Evolutionary conservation across 2,329 filamentous ascomycete genomes (phyloP).

Genomic region (Lachnum nothofagi): DNA sequence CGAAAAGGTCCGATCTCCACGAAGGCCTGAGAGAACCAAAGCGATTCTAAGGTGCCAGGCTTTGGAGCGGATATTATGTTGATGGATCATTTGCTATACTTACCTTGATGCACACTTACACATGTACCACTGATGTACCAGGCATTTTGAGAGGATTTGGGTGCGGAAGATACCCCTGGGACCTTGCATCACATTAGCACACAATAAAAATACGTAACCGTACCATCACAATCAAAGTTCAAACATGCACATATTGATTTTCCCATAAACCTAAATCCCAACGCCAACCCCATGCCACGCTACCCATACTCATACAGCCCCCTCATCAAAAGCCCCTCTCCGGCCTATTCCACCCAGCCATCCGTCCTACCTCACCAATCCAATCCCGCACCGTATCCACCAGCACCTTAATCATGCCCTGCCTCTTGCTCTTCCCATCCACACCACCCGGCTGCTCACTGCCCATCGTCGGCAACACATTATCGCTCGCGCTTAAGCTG

Average conservation of each 20-base stretch:
- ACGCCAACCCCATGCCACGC: not conserved
- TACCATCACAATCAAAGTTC: not conserved
- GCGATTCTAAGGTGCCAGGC: not conserved
- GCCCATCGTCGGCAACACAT: constrained; percentile 88
- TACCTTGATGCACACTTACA: constrained; percentile 23
- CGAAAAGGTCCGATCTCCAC: no score
- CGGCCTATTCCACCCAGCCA: constrained; percentile 29
- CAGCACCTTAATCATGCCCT: constrained; percentile 62
- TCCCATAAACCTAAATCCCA: no score
- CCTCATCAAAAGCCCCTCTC: constrained; percentile 26
- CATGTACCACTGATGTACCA: constrained; percentile 17
- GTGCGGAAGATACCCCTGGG: not conserved
- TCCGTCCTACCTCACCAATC: constrained; percentile 38
- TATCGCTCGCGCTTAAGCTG: constrained; percentile 87
- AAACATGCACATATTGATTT: not conserved
- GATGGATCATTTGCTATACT: constrained; percentile 11
- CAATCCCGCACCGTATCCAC: constrained; percentile 53
- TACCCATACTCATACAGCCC: not conserved
- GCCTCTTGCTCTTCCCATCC: constrained; percentile 46
- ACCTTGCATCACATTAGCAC: not conserved
- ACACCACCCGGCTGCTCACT: constrained; percentile 51
- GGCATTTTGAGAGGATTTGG: not conserved
- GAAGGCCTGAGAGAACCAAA: no score
- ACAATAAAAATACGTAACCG: not conserved
- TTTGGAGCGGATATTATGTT: not conserved